These are phyloP conservation scores for Kwoniella heveanensis DNA, from an alignment of 768 basidiomycete species.

Conservation along the genomic window DNA sequence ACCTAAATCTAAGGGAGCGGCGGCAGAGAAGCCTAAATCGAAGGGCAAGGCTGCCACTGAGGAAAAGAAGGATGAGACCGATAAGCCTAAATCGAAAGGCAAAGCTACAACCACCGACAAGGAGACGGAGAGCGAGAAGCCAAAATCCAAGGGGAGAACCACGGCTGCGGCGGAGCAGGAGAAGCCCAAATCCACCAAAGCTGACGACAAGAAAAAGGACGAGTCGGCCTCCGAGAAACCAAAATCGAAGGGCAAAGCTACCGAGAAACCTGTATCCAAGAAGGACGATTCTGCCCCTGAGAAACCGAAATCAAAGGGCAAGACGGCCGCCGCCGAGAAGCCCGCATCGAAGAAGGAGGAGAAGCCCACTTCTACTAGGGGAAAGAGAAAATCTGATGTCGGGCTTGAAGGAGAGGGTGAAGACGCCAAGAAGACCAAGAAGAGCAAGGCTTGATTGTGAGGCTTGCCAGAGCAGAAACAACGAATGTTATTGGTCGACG, in stretches of 20 bases:
- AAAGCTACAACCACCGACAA: slow-evolving; percentile 17
- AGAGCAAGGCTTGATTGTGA: slow-evolving; percentile 16
- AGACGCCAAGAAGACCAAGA: slow-evolving; percentile 27
- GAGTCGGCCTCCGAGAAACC: no score
- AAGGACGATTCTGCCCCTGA: no score
- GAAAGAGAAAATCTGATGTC: slow-evolving; percentile 19
- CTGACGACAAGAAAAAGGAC: no score
- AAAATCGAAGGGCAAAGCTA: no score
- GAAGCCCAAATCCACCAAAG: slow-evolving; percentile 27
- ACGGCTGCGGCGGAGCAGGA: slow-evolving; percentile 9
- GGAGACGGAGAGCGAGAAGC: slow-evolving; percentile 30
- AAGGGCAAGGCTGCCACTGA: slow-evolving; percentile 1
- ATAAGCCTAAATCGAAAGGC: slow-evolving; percentile 7
- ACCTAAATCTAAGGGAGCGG: slow-evolving; percentile 2
- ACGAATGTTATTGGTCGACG: slow-evolving; percentile 2
- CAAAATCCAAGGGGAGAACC: slow-evolving; percentile 18
- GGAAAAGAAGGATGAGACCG: slow-evolving; percentile 16
- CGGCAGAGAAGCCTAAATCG: slow-evolving; percentile 1
- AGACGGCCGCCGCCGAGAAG: slow-evolving; percentile 21
- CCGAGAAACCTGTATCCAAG: no score
- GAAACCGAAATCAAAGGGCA: no score
- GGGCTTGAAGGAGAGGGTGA: slow-evolving; percentile 22
- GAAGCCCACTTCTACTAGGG: slow-evolving; percentile 20
- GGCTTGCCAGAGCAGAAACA: background rate
- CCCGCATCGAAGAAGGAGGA: slow-evolving; percentile 17